A percentile compares a stretch with the other conserved stretches of the same genome.
Evolutionary conservation across 2,329 filamentous ascomycete genomes (phyloP).

Genomic region (Aspergillus jensenii): DNA sequence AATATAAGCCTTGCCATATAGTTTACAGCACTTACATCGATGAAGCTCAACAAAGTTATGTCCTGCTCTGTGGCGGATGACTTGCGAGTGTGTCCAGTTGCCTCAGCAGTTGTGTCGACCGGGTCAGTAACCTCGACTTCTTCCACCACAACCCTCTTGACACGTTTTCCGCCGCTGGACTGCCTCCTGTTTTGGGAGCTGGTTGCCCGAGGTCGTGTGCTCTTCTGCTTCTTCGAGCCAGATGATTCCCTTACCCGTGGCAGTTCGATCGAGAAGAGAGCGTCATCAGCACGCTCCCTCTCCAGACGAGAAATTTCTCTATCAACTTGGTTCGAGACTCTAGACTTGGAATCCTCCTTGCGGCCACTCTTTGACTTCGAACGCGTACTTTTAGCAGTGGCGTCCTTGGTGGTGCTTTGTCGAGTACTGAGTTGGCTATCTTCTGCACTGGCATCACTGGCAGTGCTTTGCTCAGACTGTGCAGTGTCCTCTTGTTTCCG

Average conservation of each 20-base stretch:
- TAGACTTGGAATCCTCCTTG: conserved; percentile 30
- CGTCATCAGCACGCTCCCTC: conserved; percentile 39
- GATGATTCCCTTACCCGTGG: conserved; percentile 25
- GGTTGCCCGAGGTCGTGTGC: conserved; percentile 20
- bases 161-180: conserved; percentile 38
- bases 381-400: conserved; percentile 30
- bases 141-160: conserved; percentile 39
- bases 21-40: conserved; percentile 43
- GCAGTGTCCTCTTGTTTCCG: conserved; percentile 29
- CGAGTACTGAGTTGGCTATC: conserved; percentile 35
- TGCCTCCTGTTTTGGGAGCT: conserved; percentile 28
- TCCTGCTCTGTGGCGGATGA: conserved; percentile 34
- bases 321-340: conserved; percentile 35
- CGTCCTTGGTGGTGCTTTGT: conserved; percentile 29
- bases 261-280: conserved; percentile 37
- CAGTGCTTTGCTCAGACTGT: conserved; percentile 27
- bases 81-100: conserved; percentile 28
- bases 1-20: background rate
- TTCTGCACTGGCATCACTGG: conserved; percentile 26
- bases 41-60: conserved; percentile 56
- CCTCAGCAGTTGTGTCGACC: conserved; percentile 25
- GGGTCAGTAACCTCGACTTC: conserved; percentile 32
- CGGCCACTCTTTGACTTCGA: conserved; percentile 25
- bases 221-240: conserved; percentile 22
- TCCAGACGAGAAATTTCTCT: conserved; percentile 37